Conservation (phyloP, 2,329 filamentous ascomycete species). For the Alternaria solani region DNA sequence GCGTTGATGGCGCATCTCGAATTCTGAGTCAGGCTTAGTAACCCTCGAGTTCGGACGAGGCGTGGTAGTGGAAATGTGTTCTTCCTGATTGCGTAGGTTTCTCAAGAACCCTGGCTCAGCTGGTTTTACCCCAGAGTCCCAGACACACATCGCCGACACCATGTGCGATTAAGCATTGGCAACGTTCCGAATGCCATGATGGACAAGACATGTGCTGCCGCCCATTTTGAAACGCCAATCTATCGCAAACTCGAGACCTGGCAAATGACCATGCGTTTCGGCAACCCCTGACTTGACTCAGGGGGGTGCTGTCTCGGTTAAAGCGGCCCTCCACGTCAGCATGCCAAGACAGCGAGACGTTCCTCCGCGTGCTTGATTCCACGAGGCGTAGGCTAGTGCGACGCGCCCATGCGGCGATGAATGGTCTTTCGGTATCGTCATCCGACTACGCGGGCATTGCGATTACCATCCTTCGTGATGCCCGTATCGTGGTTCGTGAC, state of each 20-base stretch:
- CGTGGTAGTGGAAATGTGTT: not conserved
- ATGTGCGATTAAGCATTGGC: not conserved
- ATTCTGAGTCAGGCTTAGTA: not conserved
- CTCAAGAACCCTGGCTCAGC: not conserved
- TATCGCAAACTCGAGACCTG: not conserved
- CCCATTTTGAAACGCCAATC: not conserved
- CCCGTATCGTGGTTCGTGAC: not conserved
- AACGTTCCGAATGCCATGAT: not conserved
- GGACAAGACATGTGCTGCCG: not conserved
- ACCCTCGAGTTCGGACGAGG: not conserved
- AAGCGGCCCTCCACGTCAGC: slow-evolving; percentile 23
- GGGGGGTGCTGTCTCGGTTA: slow-evolving; percentile 15
- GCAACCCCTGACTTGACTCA: slow-evolving; percentile 16
- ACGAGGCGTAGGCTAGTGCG: slow-evolving; percentile 8
- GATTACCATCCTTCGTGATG: not conserved
- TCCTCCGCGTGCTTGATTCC: slow-evolving; percentile 20
- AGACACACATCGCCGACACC: not conserved
- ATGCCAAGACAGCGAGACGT: slow-evolving; percentile 18
- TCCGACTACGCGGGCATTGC: slow-evolving; percentile 4
- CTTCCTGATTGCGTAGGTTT: not conserved
- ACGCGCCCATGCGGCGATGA: slow-evolving; percentile 1
- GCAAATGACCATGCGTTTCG: slow-evolving; percentile 11
- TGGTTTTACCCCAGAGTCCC: not conserved
- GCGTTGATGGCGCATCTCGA: not conserved
- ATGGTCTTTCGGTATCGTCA: slow-evolving; percentile 1